Conservation (phyloP, 164 flowering plant genomes). For the Santalum album region DNA sequence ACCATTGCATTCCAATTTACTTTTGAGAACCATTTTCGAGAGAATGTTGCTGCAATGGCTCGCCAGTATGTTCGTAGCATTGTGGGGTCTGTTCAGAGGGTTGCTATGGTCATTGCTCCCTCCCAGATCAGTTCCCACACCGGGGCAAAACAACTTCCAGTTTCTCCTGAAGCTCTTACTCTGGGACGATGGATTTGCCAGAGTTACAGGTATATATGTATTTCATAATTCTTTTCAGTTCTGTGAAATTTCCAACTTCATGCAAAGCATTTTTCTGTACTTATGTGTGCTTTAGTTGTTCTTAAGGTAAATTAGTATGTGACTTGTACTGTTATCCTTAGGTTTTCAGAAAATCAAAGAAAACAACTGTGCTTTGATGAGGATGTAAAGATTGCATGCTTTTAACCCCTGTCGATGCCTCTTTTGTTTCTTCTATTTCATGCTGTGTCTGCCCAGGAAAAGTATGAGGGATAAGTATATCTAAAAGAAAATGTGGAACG, state of each 20-base stretch:
- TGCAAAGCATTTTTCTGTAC: background rate
- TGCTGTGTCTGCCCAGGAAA: no score
- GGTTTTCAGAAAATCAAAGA: no score
- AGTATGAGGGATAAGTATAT: no score
- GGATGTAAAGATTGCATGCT: no score
- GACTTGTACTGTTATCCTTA: no score
- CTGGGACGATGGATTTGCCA: conserved; percentile 70
- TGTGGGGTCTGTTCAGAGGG: conserved; percentile 82
- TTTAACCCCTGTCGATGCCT: background rate
- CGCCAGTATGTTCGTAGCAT: conserved; percentile 81
- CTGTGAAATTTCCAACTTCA: background rate
- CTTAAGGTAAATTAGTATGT: no score
- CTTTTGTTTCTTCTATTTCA: background rate
- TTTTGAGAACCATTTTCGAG: conserved; percentile 63
- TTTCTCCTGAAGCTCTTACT: conserved; percentile 75
- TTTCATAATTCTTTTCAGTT: background rate
- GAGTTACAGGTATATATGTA: conserved; percentile 52
- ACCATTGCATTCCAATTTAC: conserved; percentile 86
- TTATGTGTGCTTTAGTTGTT: no score
- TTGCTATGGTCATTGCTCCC: conserved; percentile 83
- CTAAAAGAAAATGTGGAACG: no score
- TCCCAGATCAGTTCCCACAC: conserved; percentile 32
- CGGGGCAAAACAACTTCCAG: conserved; percentile 42
- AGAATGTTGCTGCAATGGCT: conserved; percentile 80
- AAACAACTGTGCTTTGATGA: no score